Evolutionary conservation across 441 rosid genomes (phyloP).

Genomic region (Aleurites moluccanus): DNA sequence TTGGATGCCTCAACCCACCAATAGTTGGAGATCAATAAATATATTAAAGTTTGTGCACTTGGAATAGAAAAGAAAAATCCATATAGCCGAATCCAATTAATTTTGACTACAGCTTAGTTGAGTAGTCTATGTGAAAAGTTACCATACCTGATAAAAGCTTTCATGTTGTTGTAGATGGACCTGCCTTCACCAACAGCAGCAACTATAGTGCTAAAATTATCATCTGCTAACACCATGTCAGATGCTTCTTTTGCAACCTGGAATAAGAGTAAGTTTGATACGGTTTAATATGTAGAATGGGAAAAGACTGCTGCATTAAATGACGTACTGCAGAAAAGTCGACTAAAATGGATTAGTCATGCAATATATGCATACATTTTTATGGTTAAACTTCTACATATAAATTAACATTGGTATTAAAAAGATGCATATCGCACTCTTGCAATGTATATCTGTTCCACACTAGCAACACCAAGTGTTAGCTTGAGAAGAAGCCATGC

Average conservation of each 20-base stretch:
- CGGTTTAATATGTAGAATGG: not conserved
- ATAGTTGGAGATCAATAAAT: not conserved
- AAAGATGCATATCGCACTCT: too few relatives aligned
- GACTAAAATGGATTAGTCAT: not conserved
- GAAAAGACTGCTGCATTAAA: not conserved
- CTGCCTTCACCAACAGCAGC: slow-evolving; percentile 98
- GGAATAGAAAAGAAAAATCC: too few relatives aligned
- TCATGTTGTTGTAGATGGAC: slow-evolving; percentile 90
- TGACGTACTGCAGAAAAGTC: not conserved
- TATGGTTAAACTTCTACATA: not conserved
- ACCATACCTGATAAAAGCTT: slow-evolving; percentile 86
- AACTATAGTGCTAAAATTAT: slow-evolving; percentile 89
- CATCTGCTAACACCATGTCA: slow-evolving; percentile 96
- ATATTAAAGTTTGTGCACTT: too few relatives aligned
- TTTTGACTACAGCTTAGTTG: too few relatives aligned
- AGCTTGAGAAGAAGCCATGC: not conserved
- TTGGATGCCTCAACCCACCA: not conserved
- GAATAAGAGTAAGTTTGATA: not conserved
- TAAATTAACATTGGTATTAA: too few relatives aligned
- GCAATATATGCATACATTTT: not conserved
- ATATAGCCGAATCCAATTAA: too few relatives aligned
- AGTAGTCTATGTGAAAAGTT: slow-evolving; percentile 4
- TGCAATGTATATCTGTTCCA: not conserved
- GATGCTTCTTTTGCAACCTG: slow-evolving; percentile 99
- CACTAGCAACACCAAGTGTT: not conserved